Evolutionary conservation across 768 basidiomycete genomes (phyloP).

Genomic region (Calocybe gangraenosa): DNA sequence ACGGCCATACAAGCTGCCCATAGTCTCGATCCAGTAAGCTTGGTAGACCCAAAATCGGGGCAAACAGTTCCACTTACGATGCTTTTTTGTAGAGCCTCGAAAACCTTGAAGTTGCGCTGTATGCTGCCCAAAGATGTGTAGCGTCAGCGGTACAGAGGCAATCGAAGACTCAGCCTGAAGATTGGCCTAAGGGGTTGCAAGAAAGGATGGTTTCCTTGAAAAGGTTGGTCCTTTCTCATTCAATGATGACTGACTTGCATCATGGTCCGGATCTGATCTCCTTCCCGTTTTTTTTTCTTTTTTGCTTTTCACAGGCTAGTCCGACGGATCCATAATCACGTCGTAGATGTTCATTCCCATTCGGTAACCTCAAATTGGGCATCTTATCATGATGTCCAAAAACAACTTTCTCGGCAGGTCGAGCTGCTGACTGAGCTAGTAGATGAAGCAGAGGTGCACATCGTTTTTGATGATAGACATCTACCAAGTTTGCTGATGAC

Average conservation of each 20-base stretch:
- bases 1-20: background rate
- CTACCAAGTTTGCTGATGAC: background rate
- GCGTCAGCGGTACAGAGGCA: background rate
- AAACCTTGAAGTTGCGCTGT: conserved; percentile 1
- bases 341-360: background rate
- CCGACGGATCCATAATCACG: background rate
- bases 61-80: background rate
- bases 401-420: background rate
- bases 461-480: background rate
- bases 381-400: background rate
- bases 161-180: conserved; percentile 3
- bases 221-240: background rate
- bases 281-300: background rate
- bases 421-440: background rate
- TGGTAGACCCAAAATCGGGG: background rate
- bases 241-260: background rate
- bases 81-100: background rate
- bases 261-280: no score
- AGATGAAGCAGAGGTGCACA: background rate
- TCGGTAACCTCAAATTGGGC: background rate
- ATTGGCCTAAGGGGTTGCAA: background rate
- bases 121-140: background rate
- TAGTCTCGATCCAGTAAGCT: conserved; percentile 1
- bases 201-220: background rate
- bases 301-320: background rate